Evolutionary conservation across 305 asterid species (phyloP).

Genomic region (Plantago lanceolata): DNA sequence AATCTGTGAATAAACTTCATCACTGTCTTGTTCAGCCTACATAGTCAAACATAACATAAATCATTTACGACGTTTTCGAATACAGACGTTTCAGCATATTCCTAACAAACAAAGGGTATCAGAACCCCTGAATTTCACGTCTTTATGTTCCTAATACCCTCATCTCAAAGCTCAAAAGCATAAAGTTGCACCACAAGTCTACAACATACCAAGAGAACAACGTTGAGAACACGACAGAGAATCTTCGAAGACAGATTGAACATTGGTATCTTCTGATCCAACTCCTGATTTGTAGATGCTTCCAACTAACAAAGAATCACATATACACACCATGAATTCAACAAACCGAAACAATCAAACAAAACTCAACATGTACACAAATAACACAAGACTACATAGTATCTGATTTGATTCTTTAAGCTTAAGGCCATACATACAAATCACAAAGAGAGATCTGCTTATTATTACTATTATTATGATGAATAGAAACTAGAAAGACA

Average conservation of each 20-base stretch:
- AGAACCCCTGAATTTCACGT: too few species aligned
- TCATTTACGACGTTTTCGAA: too few species aligned
- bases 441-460: too few species aligned
- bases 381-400: constrained; percentile 7
- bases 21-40: constrained; percentile 74
- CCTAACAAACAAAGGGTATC: too few species aligned
- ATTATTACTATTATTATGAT: too few species aligned
- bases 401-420: too few species aligned
- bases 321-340: not conserved
- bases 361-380: too few species aligned
- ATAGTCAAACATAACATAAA: not conserved
- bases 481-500: not conserved
- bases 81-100: too few species aligned
- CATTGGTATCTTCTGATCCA: constrained; percentile 61
- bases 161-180: not conserved
- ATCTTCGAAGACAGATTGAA: constrained; percentile 70
- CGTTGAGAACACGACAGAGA: constrained; percentile 56
- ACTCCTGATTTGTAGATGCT: constrained; percentile 79
- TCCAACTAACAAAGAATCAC: constrained; percentile 50
- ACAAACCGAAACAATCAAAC: too few species aligned
- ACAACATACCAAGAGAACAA: constrained; percentile 46
- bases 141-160: too few species aligned
- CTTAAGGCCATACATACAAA: too few species aligned
- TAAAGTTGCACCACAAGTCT: constrained; percentile 1
- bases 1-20: constrained; percentile 73